Base-by-base conservation (phyloP, 805 yeast species). In the Saccharomycopsis synnaedendra region DNA sequence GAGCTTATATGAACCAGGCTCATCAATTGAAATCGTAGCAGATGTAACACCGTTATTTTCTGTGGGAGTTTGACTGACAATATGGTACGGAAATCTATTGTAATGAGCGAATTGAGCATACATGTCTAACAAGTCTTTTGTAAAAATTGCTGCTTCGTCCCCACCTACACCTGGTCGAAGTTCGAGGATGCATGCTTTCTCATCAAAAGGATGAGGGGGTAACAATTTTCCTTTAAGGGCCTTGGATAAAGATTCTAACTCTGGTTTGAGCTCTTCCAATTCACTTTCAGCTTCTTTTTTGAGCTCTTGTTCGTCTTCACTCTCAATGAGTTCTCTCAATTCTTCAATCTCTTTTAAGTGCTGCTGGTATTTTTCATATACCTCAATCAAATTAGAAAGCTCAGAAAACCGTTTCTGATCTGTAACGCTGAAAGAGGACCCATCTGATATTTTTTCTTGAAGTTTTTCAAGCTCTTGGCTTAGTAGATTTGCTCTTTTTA, bases 161-260 rank as follows among this genome's bases (percentile, higher is more conserved):
- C 98, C 98, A 10, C 98, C 98, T 2, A 90, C 87, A 5, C 98
- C 98, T 0, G 97, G 97, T 49, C 97, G 71, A 9, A 93, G 64
- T 61, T 93, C 98, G 19, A 93, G 54, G 2, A 93, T 67, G 42
- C 95, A 82, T 0, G 93, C 78, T 52, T 76, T 78, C 42, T 85
- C 93, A 3, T 81, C 74, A 61, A 83, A 85, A 41, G 78, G 80
- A 54, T 83, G 81, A 3, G 85, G 77, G 1, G 97, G 96, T 28
- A 90, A 64, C 4, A 93, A 66, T 39, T 72, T 70, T 4, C 71
- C 58, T 50, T 81, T 77, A n/a, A 85, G 64, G 33, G 65, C 63
- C 1, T 63, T 59, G 0, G 78, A 67, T 1, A 74, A 58, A 6
- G 60, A 55, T 3, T 62, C 60, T 6, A 85, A 60, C 8, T 62